Conservation (phyloP, 148 eudicot genomes). For the Cornus suecica region DNA sequence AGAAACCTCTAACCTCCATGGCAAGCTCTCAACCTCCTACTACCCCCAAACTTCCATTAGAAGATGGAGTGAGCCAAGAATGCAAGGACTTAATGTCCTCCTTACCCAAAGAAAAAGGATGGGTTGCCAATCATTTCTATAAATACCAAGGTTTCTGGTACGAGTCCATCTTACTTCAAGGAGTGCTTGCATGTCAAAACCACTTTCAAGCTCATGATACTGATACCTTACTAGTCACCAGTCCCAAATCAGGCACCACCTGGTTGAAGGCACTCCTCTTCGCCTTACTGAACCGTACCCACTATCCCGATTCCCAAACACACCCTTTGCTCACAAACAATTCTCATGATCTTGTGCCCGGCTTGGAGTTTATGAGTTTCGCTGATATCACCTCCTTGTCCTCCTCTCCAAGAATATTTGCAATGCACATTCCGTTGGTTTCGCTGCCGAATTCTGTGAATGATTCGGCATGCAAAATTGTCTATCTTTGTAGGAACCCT, state of each 20-base stretch:
- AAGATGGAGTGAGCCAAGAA: slow-evolving; percentile 30
- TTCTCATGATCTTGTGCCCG: too few relatives aligned
- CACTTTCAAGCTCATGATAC: slow-evolving; percentile 44
- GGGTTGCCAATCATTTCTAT: slow-evolving; percentile 29
- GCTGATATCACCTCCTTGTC: too few relatives aligned
- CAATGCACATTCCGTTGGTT: too few relatives aligned
- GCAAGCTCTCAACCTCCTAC: slow-evolving; percentile 1
- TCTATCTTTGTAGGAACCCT: too few relatives aligned
- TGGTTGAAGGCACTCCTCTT: slow-evolving; percentile 46
- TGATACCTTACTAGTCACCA: slow-evolving; percentile 50
- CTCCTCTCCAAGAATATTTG: too few relatives aligned
- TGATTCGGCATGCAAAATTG: too few relatives aligned
- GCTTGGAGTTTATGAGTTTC: too few relatives aligned
- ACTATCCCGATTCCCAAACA: background rate
- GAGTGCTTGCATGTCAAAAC: slow-evolving; percentile 38
- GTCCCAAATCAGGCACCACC: slow-evolving; percentile 51
- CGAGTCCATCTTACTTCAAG: slow-evolving; percentile 29
- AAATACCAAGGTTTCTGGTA: slow-evolving; percentile 61
- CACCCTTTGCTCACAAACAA: slow-evolving; percentile 28
- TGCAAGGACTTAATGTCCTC: slow-evolving; percentile 24
- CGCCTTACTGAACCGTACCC: too few relatives aligned
- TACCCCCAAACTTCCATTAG: slow-evolving; percentile 17
- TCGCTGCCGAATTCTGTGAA: too few relatives aligned
- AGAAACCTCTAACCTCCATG: slow-evolving; percentile 3
- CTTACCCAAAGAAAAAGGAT: slow-evolving; percentile 35